Evolutionary conservation across 805 yeast genomes (phyloP), one percentile per base, ranked within the genome.

Genomic region (Spathaspora sp.): DNA sequence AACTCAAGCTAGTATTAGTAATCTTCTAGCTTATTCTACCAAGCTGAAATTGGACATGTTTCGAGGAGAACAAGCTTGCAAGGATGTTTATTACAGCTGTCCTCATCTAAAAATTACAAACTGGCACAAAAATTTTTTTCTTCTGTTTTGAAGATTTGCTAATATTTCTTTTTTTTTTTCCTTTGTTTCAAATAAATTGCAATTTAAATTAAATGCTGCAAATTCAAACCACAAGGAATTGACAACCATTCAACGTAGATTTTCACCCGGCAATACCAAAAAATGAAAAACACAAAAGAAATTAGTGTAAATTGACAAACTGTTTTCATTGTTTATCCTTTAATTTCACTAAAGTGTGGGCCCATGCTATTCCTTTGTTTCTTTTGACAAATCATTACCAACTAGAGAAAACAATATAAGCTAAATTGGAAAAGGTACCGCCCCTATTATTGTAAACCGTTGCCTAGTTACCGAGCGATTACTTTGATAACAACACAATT

Each of bases 161-260:
- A 31, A 31, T 31, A 11, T 31, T 14, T 35, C 40, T 14, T 12
- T 35, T 35, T 35, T n/a, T 35, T 35, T 35, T 35, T 16, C 14
- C 40, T n/a, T 35, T 35, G 40, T 35, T 35, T 35, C 17, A 23
- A 23, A 17, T 42, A 12, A 42, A 18, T 42, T 42, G 44, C 28
- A 42, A 42, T 42, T 18, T 42, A 42, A 42, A 42, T 42, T 42
- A 42, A 42, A 42, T 18, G 44, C 44, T 42, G 44, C 44, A 42
- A 42, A 42, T 42, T 17, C 6, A 12, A 42, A 20, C 26, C 28
- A 42, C 40, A 35, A 35, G 40, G 40, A 5, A 35, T 11, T 3
- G 18, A 16, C 40, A 35, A 11, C 40, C 17, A 11, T 6, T 7
- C 3, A 35, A 11, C 18, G 17, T 35, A 35, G 40, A 16, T 12